Evolutionary conservation across 768 basidiomycete species (phyloP), one percentile per base, ranked within the genome.

Genomic region (Rhodotorula taiwanensis): DNA sequence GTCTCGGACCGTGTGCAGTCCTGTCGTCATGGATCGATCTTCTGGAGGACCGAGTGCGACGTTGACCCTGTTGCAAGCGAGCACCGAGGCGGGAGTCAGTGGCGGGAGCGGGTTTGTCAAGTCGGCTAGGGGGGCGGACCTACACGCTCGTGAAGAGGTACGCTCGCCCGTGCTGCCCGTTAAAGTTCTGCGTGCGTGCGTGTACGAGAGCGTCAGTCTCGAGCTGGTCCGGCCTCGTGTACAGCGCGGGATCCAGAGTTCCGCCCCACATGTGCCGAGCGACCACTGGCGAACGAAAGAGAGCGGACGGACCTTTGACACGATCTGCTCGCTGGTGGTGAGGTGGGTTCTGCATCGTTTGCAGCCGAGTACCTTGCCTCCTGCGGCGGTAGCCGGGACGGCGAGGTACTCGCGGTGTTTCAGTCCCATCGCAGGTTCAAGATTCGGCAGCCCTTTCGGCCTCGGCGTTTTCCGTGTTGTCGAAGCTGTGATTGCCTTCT

Each of bases 11-110:
- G 87, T 89, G 78, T 99, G 95, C 72, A 88, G 84, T 27, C 94
- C 94, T 27, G 94, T 99, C 34, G 92, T 93, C 94, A 98, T 99
- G 61, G 85, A 83, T 66, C 95, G 82, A 75, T 97, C 94, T 74
- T 82, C 87, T 44, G 89, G 85, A 70, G 89, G 86, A 64, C 92
- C 92, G 76, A 89, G 87, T 66, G 85, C 79, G 67, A 97, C 82
- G 76, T 99, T 99, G 70, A 95, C 91, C 63, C 92, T 94, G 74
- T 52, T 45, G 33, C 27, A 55, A 43, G 34, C 43, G n/a, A 15
- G 30, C 28, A 28, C 31, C 31, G 13, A 31, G 33, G n/a, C 16
- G 11, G 20, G 27, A 33, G 28, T 34, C 57, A 23, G 28, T 3
- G 15, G 14, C 25, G 41, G 30, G 36, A 21, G 49, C 15, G 7